Evolutionary conservation across 768 basidiomycete genomes (phyloP), one percentile per base, ranked within the genome.

Genomic region (Macrolepiota fuliginosa): DNA sequence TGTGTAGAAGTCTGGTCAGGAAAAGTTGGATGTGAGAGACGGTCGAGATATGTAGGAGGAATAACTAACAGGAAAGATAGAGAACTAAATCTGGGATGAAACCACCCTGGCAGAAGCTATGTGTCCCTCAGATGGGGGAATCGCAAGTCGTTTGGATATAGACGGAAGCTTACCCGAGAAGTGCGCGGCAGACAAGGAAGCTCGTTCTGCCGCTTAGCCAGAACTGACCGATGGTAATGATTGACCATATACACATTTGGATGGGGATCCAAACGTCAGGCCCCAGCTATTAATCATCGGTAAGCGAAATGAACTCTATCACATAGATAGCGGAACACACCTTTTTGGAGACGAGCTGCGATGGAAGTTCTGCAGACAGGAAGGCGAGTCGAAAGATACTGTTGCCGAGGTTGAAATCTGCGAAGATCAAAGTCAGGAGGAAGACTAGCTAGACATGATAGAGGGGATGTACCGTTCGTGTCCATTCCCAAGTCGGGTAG

Each of bases 261-360:
- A 76, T 79, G 4, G 85, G 83, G 69, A 86, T 85, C 85, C 83
- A 87, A 25, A 82, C 79, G 69, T 88, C 86, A 2, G 86, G 85
- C 2, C 87, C 86, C 40, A 85, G 63, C 81, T 83, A 53, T 45
- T 12, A 17, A 17, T 29, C 36, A 11, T 7, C 40, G 36, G 35
- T 19, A 51, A 11, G n/a, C 11, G 15, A 47, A 27, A 47, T 11
- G n/a, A 40, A 7, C 22, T 45, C n/a, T 13, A 49, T 51, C 13
- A 19, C 24, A 37, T 1, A n/a, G 46, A 9, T 22, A 24, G n/a
- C 42, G 15, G 42, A 2, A 68, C 77, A 49, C 46, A 86, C 79
- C 12, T 80, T 76, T 70, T 88, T 88, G 1, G 84, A 86, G 45
- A 88, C 71, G 13, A 88, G 72, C 60, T 87, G 86, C 11, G 86